Conservation (phyloP, 305 asterid species). For the Euphrasia arctica region DNA sequence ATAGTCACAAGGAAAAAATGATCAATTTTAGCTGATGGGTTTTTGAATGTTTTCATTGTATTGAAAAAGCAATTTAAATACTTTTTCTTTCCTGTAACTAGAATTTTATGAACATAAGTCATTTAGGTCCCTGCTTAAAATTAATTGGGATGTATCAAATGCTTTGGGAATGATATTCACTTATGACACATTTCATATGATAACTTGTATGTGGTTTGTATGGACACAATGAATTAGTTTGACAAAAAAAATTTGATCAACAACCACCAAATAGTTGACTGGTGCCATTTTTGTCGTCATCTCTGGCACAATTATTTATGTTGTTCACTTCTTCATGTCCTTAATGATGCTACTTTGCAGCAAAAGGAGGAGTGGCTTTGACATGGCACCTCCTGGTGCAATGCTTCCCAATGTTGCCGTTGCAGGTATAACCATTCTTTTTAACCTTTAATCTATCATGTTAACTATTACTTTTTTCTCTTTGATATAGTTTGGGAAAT, state of each 20-base stretch:
- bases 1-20: background rate
- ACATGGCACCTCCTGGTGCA: slow-evolving; percentile 84
- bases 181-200: background rate
- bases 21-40: background rate
- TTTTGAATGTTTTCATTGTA: background rate
- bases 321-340: background rate
- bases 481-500: slow-evolving; percentile 64
- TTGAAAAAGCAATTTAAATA: background rate
- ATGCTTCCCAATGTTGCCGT: slow-evolving; percentile 51
- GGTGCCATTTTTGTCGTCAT: background rate
- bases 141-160: slow-evolving; percentile 6
- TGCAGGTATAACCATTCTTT: slow-evolving; percentile 49
- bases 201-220: background rate
- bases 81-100: background rate
- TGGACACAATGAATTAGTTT: background rate
- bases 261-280: background rate
- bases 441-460: slow-evolving; percentile 24
- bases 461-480: slow-evolving; percentile 36
- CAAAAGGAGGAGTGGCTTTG: slow-evolving; percentile 87
- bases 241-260: too few species aligned
- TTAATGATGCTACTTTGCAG: slow-evolving; percentile 22
- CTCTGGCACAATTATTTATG: background rate
- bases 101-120: background rate
- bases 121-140: background rate
- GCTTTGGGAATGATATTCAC: background rate